phyloP scores from a whole-genome alignment of 352 stramenopile genomes.

The Stramenopiles sp. region DNA sequence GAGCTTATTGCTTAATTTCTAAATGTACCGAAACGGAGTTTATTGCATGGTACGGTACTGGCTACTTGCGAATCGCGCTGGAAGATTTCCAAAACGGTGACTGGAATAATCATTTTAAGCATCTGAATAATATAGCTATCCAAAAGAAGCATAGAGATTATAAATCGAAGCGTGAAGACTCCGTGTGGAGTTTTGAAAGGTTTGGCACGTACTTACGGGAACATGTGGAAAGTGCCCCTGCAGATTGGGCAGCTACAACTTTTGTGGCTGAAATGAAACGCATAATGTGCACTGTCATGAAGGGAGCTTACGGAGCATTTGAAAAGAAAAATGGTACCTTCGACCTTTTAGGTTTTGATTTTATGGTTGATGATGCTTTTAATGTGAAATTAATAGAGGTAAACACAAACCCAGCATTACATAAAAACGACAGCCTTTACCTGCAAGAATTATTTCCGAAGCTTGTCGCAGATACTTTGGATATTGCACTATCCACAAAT shows the following conservation, averaged over 20 bases:
- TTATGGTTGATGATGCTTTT: constrained; percentile 24
- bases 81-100: background rate
- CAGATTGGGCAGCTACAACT: background rate
- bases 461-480: constrained; percentile 22
- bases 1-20: constrained; percentile 25
- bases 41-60: constrained; percentile 21
- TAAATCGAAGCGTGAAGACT: constrained; percentile 20
- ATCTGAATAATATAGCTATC: constrained; percentile 32
- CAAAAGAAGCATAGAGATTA: constrained; percentile 25
- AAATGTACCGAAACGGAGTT: constrained; percentile 8
- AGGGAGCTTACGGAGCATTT: constrained; percentile 3
- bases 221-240: background rate
- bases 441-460: constrained; percentile 21
- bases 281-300: constrained; percentile 21
- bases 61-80: constrained; percentile 19
- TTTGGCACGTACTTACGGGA: background rate
- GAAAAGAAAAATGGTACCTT: constrained; percentile 22
- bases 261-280: constrained; percentile 19
- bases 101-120: constrained; percentile 25
- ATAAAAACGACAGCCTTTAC: constrained; percentile 15
- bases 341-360: constrained; percentile 26
- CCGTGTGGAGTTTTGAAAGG: background rate
- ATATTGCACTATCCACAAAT: constrained; percentile 19
- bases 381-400: constrained; percentile 22
- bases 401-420: constrained; percentile 27